Evolutionary conservation across 805 yeast genomes (phyloP).

Genomic region (Sugiyamaella qingdaonensis): DNA sequence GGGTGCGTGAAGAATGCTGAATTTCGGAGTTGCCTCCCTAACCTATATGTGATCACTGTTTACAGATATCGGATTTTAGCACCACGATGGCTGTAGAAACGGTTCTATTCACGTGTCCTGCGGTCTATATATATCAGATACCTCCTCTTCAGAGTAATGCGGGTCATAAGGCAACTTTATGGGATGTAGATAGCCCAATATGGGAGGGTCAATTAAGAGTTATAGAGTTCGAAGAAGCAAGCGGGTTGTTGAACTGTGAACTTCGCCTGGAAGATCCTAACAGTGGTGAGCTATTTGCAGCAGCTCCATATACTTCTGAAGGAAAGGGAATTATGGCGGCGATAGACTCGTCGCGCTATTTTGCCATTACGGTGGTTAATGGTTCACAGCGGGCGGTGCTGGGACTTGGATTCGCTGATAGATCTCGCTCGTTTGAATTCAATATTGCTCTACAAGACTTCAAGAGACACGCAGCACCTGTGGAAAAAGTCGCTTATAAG

Average conservation of each 20-base stretch:
- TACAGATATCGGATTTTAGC: not conserved
- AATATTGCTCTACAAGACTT: conserved; percentile 36
- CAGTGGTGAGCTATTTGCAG: conserved; percentile 35
- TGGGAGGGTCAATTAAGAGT: conserved; percentile 36
- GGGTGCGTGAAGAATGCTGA: not conserved
- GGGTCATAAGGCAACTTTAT: conserved; percentile 29
- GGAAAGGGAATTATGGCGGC: conserved; percentile 34
- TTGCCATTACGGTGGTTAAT: conserved; percentile 34
- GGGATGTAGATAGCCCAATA: conserved; percentile 35
- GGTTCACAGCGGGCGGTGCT: conserved; percentile 35
- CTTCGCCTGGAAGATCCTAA: conserved; percentile 30
- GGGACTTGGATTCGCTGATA: conserved; percentile 40
- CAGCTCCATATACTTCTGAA: conserved; percentile 31
- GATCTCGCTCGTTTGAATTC: conserved; percentile 35
- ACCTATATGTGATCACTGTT: not conserved
- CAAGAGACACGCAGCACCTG: conserved; percentile 20
- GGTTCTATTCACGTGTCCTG: conserved; percentile 20
- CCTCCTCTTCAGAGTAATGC: conserved; percentile 28
- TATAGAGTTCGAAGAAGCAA: conserved; percentile 23
- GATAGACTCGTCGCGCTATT: conserved; percentile 33
- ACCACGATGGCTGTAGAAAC: conserved; percentile 12
- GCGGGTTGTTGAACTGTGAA: conserved; percentile 22
- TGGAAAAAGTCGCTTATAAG: conserved; percentile 8
- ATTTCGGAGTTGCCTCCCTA: not conserved
- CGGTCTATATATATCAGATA: conserved; percentile 27